phyloP scores from a whole-genome alignment of 352 stramenopile species.

The Phytophthora lateralis region DNA sequence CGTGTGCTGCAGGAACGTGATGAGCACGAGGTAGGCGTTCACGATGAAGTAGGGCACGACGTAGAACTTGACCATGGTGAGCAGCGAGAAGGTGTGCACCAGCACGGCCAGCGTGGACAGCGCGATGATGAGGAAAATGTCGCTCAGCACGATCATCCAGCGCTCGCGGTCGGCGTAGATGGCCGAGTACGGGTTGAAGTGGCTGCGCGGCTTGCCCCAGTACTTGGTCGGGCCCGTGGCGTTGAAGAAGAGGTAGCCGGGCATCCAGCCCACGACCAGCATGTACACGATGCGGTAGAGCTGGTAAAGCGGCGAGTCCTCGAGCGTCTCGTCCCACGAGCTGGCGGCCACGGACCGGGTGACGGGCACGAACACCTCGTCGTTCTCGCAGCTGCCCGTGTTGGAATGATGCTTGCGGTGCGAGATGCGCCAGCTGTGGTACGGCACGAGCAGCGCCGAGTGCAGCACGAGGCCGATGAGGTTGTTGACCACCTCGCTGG shows the following conservation, averaged over 20 bases:
- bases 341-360: conserved; percentile 68
- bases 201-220: conserved; percentile 83
- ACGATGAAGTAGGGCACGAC: conserved; percentile 95
- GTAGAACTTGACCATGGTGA: conserved; percentile 94
- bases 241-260: conserved; percentile 97
- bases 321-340: conserved; percentile 79
- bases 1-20: conserved; percentile 98
- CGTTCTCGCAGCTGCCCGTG: conserved; percentile 95
- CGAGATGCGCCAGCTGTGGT: conserved; percentile 98
- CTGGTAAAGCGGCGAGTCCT: conserved; percentile 95
- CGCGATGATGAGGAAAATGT: conserved; percentile 85
- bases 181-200: conserved; percentile 95
- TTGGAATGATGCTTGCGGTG: conserved; percentile 97
- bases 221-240: conserved; percentile 93
- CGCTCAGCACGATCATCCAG: conserved; percentile 93
- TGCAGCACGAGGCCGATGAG: conserved; percentile 96
- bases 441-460: conserved; percentile 97
- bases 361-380: conserved; percentile 97
- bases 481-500: conserved; percentile 96
- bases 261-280: conserved; percentile 96
- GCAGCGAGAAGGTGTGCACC: conserved; percentile 69
- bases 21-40: conserved; percentile 97
- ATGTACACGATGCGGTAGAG: conserved; percentile 95
- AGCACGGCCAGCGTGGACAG: conserved; percentile 63
- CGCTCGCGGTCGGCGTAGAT: conserved; percentile 95